These are phyloP conservation scores for Hypoxylon fuscum DNA, from an alignment of 495 filamentous ascomycete genomes.

Conservation along the genomic window DNA sequence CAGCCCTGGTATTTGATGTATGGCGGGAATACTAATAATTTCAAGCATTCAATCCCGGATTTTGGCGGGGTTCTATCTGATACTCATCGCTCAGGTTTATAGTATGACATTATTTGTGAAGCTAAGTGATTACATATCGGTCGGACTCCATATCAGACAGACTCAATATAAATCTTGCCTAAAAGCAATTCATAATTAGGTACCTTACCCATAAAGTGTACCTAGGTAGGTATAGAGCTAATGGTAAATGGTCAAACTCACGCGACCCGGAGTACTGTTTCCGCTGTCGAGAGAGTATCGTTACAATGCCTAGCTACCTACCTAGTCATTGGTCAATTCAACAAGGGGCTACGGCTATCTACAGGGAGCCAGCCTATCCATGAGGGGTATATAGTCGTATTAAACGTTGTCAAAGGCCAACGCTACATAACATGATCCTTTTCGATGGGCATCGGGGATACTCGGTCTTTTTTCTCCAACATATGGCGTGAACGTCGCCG, in stretches of 20 bases:
- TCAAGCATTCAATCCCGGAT: constrained; percentile 6
- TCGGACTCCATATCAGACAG: constrained; percentile 8
- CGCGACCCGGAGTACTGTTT: background rate
- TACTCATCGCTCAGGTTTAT: constrained; percentile 5
- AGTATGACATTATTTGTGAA: background rate
- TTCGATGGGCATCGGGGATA: background rate
- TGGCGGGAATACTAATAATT: background rate
- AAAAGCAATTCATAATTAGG: too few species aligned
- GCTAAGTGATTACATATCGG: background rate
- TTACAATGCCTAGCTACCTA: constrained; percentile 9
- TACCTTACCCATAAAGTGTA: too few species aligned
- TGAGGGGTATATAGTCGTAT: constrained; percentile 14
- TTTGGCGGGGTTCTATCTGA: constrained; percentile 11
- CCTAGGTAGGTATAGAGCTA: too few species aligned
- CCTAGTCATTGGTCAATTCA: constrained; percentile 16
- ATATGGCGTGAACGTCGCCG: background rate
- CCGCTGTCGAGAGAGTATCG: constrained; percentile 2
- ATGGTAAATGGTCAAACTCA: background rate
- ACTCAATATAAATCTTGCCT: too few species aligned
- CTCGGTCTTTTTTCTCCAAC: background rate
- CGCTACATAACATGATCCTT: constrained; percentile 6
- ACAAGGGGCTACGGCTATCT: too few species aligned
- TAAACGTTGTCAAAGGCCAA: background rate
- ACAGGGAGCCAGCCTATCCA: constrained; percentile 7
- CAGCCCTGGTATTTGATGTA: too few species aligned